Percentiles rank a stretch among this genome's conserved stretches.
phyloP scores from a whole-genome alignment of 306 rosid genomes.

The Begonia peltatifolia region DNA sequence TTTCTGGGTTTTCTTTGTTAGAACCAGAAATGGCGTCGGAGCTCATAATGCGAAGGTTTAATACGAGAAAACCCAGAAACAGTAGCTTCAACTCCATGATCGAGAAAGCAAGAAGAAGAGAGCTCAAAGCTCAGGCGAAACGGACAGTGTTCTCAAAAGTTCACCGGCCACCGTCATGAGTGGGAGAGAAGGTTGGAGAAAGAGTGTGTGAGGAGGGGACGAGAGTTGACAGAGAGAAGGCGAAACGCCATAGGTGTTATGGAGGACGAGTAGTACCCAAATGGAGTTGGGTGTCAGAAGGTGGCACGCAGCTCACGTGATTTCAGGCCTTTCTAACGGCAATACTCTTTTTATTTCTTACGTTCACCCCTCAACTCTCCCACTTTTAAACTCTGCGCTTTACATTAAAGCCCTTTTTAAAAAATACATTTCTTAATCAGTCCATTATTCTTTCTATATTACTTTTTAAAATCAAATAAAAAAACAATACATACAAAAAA shows the following conservation, averaged over 20 bases:
- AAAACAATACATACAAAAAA: no score
- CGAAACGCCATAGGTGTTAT: slow-evolving; percentile 16
- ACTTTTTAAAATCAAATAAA: no score
- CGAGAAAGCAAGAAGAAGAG: background rate
- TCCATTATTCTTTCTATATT: no score
- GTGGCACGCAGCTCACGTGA: slow-evolving; percentile 70
- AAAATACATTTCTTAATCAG: no score
- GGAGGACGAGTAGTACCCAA: slow-evolving; percentile 2
- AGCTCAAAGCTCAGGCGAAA: background rate
- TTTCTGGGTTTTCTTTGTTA: slow-evolving; percentile 23
- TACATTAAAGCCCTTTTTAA: no score
- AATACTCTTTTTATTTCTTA: slow-evolving; percentile 1
- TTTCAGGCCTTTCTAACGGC: slow-evolving; percentile 19
- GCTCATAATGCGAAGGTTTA: slow-evolving; percentile 6
- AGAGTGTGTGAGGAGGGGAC: background rate
- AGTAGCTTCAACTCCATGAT: slow-evolving; percentile 12
- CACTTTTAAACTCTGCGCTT: background rate
- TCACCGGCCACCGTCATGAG: slow-evolving; percentile 13
- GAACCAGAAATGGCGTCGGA: slow-evolving; percentile 10
- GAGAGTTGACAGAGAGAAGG: background rate
- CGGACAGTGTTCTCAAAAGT: background rate
- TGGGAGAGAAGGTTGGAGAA: background rate
- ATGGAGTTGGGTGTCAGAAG: slow-evolving; percentile 35
- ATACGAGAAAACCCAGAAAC: slow-evolving; percentile 10
- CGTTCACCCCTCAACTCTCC: slow-evolving; percentile 4